Evolutionary conservation across 768 basidiomycete genomes (phyloP).

Genomic region (Psilocybe azurescens): DNA sequence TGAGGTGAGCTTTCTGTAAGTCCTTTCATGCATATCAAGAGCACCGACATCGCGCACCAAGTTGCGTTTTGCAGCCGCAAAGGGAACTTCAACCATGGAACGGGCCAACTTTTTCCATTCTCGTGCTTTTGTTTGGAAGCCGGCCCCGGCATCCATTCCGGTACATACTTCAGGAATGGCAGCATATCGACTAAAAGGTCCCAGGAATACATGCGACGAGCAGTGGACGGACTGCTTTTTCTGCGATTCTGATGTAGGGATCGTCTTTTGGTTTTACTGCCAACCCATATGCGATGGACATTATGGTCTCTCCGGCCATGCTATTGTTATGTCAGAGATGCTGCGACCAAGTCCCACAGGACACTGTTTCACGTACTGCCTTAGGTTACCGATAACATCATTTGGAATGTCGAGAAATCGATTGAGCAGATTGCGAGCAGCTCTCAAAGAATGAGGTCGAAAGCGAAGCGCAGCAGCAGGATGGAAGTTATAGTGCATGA

Average conservation of each 20-base stretch:
- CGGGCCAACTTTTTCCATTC: too few relatives aligned
- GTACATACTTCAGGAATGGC: constrained; percentile 47
- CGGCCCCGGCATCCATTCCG: constrained; percentile 63
- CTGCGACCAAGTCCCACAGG: background rate
- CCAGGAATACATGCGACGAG: constrained; percentile 42
- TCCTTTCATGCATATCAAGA: background rate
- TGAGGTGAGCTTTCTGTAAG: background rate
- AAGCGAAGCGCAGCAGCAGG: constrained; percentile 15
- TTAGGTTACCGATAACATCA: constrained; percentile 36
- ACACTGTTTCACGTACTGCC: constrained; percentile 33
- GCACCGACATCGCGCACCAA: constrained; percentile 26
- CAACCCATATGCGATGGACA: too few relatives aligned
- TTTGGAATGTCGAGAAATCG: constrained; percentile 40
- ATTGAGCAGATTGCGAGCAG: constrained; percentile 31
- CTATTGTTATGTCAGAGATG: background rate
- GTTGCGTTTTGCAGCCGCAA: constrained; percentile 27
- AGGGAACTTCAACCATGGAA: constrained; percentile 29
- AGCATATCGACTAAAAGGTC: constrained; percentile 50
- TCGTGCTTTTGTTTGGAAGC: constrained; percentile 41
- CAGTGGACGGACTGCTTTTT: constrained; percentile 39
- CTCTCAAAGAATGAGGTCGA: constrained; percentile 7
- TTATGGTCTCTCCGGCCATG: too few relatives aligned
- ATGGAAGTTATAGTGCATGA: constrained; percentile 27
- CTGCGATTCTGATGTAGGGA: constrained; percentile 46
- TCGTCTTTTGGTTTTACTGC: too few relatives aligned